Conservation (phyloP, 345 rosid genomes). For the Aquilaria yunnanensis region DNA sequence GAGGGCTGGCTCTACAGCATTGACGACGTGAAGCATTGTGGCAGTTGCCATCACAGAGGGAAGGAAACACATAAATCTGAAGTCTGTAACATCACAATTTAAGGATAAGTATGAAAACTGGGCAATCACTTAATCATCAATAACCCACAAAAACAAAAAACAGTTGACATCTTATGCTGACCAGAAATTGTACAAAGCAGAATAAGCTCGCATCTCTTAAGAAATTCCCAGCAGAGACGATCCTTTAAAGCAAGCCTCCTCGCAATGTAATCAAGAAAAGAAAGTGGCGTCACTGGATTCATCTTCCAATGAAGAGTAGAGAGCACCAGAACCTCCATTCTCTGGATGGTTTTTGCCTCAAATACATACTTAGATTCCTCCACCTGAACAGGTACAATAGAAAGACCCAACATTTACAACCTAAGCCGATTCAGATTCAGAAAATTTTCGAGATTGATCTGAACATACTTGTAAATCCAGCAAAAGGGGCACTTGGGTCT, state of each 20-base stretch:
- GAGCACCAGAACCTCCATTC: slow-evolving; percentile 68
- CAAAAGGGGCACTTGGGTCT: slow-evolving; percentile 53
- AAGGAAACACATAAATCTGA: slow-evolving; percentile 33
- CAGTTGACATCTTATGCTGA: slow-evolving; percentile 11
- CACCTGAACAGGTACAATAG: slow-evolving; percentile 31
- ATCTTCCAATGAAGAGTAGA: slow-evolving; percentile 75
- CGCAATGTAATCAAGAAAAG: slow-evolving; percentile 54
- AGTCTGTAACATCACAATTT: slow-evolving; percentile 27
- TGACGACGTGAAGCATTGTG: slow-evolving; percentile 46
- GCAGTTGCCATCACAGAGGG: slow-evolving; percentile 63
- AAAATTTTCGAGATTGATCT: neutral
- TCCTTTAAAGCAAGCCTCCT: slow-evolving; percentile 59
- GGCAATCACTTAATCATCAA: neutral
- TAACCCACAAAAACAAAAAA: neutral
- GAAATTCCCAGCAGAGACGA: slow-evolving; percentile 45
- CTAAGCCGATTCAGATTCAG: neutral
- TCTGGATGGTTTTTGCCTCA: slow-evolving; percentile 55
- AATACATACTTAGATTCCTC: slow-evolving; percentile 50
- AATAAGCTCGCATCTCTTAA: slow-evolving; percentile 39
- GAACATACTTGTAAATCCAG: slow-evolving; percentile 55
- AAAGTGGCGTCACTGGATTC: slow-evolving; percentile 65
- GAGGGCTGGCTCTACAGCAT: slow-evolving; percentile 30
- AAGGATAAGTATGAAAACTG: neutral
- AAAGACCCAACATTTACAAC: slow-evolving; percentile 10
- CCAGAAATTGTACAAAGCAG: slow-evolving; percentile 49